A percentile compares a stretch with the other conserved stretches of the same genome.
Evolutionary conservation across 805 yeast genomes (phyloP).

Genomic region (Brettanomyces custersianus): DNA sequence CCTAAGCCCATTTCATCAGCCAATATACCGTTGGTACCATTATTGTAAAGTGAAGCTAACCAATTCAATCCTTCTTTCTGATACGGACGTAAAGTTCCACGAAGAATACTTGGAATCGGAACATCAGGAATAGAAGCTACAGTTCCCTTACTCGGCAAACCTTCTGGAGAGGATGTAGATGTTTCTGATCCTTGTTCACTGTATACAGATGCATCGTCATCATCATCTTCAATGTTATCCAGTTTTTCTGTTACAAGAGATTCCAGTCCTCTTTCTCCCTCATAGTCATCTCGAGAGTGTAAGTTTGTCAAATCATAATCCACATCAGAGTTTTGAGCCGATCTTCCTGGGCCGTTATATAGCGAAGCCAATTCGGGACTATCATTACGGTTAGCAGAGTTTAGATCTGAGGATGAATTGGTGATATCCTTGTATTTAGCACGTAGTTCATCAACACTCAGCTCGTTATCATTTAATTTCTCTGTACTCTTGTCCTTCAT

Average conservation of each 20-base stretch:
- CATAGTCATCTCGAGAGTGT: no score
- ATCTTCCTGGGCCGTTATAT: no score
- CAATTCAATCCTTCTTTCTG: conserved; percentile 96
- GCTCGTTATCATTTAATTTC: conserved; percentile 6
- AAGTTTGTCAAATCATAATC: no score
- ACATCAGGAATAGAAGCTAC: conserved; percentile 50
- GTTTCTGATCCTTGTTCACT: conserved; percentile 22
- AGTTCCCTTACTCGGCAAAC: conserved; percentile 12
- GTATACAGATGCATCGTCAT: conserved; percentile 29
- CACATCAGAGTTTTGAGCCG: no score
- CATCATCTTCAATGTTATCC: conserved; percentile 21
- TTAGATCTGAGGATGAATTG: no score
- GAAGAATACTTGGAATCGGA: conserved; percentile 63
- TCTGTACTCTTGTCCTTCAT: no score
- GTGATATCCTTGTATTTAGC: not conserved
- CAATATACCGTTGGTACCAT: conserved; percentile 88
- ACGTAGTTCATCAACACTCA: not conserved
- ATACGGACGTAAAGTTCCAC: conserved; percentile 81
- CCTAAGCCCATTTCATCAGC: conserved; percentile 99
- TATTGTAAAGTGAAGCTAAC: conserved; percentile 89
- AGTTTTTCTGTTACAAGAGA: no score
- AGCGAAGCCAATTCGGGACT: no score
- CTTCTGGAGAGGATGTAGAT: conserved; percentile 29
- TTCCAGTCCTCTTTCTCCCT: no score
- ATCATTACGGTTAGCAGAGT: no score